These are phyloP conservation scores for Trypanosoma theileri DNA, from an alignment of 208 protist species.

Conservation along the genomic window DNA sequence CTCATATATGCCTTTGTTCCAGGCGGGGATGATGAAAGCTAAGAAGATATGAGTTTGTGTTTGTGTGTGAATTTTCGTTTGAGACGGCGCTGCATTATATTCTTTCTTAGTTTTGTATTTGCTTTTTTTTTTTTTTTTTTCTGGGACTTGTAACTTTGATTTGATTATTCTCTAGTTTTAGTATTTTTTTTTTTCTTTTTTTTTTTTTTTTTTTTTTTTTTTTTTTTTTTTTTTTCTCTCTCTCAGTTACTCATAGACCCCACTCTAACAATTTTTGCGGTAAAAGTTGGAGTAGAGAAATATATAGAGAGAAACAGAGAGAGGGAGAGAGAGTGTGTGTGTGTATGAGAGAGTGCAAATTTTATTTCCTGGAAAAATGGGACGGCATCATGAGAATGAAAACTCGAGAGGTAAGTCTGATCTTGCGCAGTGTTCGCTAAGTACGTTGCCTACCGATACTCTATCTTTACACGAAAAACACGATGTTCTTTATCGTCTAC, in stretches of 20 bases:
- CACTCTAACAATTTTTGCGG: background rate
- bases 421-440: constrained; percentile 47
- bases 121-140: constrained; percentile 10
- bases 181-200: constrained; percentile 13
- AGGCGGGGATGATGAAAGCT: constrained; percentile 74
- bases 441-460: constrained; percentile 58
- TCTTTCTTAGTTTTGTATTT: background rate
- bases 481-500: constrained; percentile 72
- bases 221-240: constrained; percentile 6
- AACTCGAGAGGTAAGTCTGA: constrained; percentile 27
- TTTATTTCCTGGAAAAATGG: constrained; percentile 2
- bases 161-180: constrained; percentile 8
- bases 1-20: constrained; percentile 52
- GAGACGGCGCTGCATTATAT: background rate
- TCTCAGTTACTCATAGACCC: background rate
- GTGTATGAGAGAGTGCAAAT: background rate
- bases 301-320: background rate
- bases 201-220: constrained; percentile 16
- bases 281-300: background rate
- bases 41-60: constrained; percentile 14
- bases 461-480: constrained; percentile 60
- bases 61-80: background rate
- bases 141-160: constrained; percentile 13
- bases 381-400: background rate
- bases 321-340: background rate